Evolutionary conservation across 371 early-diverging fungal genomes (phyloP), one percentile per base, ranked within the genome.

Genomic region (Nosema granulosis): DNA sequence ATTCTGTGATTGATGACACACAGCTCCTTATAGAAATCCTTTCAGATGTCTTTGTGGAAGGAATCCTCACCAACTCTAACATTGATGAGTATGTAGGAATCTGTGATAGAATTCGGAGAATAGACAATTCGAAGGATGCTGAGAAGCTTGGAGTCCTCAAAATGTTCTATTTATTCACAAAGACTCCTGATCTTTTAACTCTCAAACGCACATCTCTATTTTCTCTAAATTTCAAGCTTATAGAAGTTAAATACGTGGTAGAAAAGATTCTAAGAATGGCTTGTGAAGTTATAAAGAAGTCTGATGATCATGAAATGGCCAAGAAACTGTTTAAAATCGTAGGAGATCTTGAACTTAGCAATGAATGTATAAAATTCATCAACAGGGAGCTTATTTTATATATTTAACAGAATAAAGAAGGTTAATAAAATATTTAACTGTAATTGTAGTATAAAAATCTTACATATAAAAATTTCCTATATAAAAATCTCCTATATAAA

Each of bases 321-420:
- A 73, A 66, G 37, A 43, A 31, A 0, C 28, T 81, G 22, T 81
- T 81, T 62, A 78, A 56, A 68, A 16, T 75, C 12, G 74, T 79
- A 37, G 81, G 81, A 9, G 58, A 54, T 3, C 35, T 81, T 16
- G 81, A 63, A 6, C 65, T 81, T 32, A 74, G 59, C 37, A 75
- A 71, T 0, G 77, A 75, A 43, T 77, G 61, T 62, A 62, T 43
- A 13, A 29, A 73, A 26, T 63, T 34, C 37, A 54, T 74, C 13
- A 56, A 81, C 35, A 73, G 49, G 43, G 77, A 80, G 34, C 68
- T 80, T 26, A 59, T 76, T 13, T n/a, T 54, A n/a, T 71, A 76
- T 18, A 76, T 80, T 61, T 80, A 32, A 76, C 18, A 18, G 26
- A 65, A 65, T 37, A 12, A 65, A 49, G n/a, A 12, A 12, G 50